These are phyloP conservation scores for Daedaleopsis nitida DNA, from an alignment of 768 basidiomycete genomes.

Conservation along the genomic window DNA sequence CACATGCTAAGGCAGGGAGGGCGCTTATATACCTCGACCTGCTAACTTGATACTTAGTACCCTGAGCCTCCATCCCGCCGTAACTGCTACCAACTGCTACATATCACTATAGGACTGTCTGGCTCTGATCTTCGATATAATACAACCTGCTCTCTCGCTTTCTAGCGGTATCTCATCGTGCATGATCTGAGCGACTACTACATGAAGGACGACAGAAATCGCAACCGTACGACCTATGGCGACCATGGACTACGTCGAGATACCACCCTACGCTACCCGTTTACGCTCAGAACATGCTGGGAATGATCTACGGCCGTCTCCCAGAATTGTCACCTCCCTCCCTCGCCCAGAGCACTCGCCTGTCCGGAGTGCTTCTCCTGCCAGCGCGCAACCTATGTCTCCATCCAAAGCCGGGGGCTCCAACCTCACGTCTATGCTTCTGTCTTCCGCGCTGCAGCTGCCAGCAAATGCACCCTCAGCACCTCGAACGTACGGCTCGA, in stretches of 20 bases:
- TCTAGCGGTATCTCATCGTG: not conserved
- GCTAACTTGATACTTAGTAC: not conserved
- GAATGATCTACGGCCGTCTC: conserved; percentile 23
- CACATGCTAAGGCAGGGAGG: too few relatives aligned
- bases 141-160: not conserved
- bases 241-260: conserved; percentile 50
- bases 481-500: conserved; percentile 16
- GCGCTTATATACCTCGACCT: too few relatives aligned
- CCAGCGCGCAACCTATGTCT: conserved; percentile 22
- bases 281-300: conserved; percentile 30
- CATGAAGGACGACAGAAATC: not conserved
- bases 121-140: not conserved
- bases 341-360: conserved; percentile 26
- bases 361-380: conserved; percentile 7
- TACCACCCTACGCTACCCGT: conserved; percentile 42
- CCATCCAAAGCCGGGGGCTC: conserved; percentile 35
- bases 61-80: not conserved
- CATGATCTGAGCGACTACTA: not conserved
- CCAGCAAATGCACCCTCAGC: conserved; percentile 23
- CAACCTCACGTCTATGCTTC: conserved; percentile 34
- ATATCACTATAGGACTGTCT: not conserved
- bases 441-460: conserved; percentile 22
- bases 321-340: conserved; percentile 29
- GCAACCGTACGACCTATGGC: conserved; percentile 36
- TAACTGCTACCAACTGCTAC: not conserved